These are phyloP conservation scores for Quercus lobata DNA, from an alignment of 331 rosid genomes.

Conservation along the genomic window DNA sequence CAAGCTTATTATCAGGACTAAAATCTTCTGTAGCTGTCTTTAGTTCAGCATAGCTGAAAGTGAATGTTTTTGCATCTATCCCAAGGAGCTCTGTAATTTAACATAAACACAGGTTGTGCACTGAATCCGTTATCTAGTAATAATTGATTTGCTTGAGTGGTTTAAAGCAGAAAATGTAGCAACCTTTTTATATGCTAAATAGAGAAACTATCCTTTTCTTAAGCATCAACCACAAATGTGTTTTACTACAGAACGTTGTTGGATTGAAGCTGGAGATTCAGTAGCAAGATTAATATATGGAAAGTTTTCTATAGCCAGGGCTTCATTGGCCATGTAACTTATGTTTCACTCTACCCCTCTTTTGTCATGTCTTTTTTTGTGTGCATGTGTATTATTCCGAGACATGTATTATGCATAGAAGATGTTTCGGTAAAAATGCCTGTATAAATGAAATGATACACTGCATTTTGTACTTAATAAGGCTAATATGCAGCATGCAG, in stretches of 20 bases:
- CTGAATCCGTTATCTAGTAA: neutral
- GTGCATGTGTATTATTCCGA: neutral
- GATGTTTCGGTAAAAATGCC: neutral
- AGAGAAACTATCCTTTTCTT: neutral
- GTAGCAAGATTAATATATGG: neutral
- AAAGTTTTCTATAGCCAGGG: neutral
- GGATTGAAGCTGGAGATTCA: neutral
- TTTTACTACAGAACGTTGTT: neutral
- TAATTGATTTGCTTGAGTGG: neutral
- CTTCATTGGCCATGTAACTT: neutral
- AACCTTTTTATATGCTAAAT: neutral
- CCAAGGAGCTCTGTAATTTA: conserved; percentile 55
- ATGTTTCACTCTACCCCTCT: neutral
- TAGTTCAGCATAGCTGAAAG: conserved; percentile 62
- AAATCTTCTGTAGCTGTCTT: conserved; percentile 67
- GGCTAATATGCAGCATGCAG: neutral
- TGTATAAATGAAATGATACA: neutral
- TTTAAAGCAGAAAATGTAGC: neutral
- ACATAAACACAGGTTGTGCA: conserved; percentile 5
- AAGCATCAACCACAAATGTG: neutral
- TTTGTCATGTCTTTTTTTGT: neutral
- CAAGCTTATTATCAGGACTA: conserved; percentile 52
- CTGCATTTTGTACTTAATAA: neutral
- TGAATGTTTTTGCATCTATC: conserved; percentile 62
- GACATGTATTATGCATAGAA: neutral